Evolutionary conservation across 2,329 filamentous ascomycete species (phyloP), one percentile per base, ranked within the genome.

Genomic region (Ceratocystis huliohia): DNA sequence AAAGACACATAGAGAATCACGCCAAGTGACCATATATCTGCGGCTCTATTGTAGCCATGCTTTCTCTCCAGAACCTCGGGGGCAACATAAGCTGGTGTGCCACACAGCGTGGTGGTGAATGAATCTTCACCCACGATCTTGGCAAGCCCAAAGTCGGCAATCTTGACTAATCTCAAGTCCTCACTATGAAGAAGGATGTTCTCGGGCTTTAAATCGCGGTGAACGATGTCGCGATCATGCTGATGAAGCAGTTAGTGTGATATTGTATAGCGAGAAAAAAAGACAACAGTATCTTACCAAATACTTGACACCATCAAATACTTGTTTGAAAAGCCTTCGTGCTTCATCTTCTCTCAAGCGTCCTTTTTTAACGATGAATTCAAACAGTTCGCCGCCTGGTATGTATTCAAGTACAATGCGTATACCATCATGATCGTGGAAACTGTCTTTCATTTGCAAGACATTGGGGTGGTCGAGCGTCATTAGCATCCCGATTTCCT

Each of bases 71-170:
- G 80, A 67, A 99, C 96, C 74, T 99, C 94, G 0, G 94, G 94
- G 0, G 95, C 94, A 68, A 97, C 93, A 74, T 99, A 96, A 75
- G 89, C 94, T 5, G 93, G 94, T n/a, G 94, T 99, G 69, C 94
- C 94, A 74, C 94, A 94, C 69, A 99, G 79, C 0, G 94, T 97
- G 0, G 92, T 96, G 1, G 94, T 97, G 74, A 99, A 99, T 0
- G 93, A 96, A 74, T 96, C 91, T 74, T 99, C 94, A 69, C 95
- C 95, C 70, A 99, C 96, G 70, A 99, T 97, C 77, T 99, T 99
- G 53, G 94, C 93, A 46, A 99, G 82, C 59, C 94, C 94, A 76
- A 99, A 99, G 75, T 99, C 94, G 22, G 92, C 94, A 69, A 99
- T 78, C 77, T 99, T 99, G 69, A 96, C 87, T 8, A n/a, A n/a